phyloP scores from a whole-genome alignment of 2,329 filamentous ascomycete species.

The Xylaria sp. region DNA sequence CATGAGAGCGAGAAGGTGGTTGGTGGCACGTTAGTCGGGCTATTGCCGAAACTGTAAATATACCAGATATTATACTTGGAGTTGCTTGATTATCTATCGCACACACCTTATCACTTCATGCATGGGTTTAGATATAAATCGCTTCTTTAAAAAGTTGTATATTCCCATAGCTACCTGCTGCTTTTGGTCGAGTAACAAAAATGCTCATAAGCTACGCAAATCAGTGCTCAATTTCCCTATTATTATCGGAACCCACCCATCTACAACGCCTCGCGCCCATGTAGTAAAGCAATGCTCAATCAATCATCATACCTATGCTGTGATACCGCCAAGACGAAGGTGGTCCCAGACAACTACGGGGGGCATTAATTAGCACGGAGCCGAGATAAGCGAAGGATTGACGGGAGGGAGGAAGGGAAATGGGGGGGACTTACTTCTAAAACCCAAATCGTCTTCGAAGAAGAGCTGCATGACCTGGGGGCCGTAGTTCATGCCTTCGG shows the following conservation, averaged over 20 bases:
- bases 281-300: conserved; percentile 1
- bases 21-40: conserved; percentile 63
- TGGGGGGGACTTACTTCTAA: conserved; percentile 64
- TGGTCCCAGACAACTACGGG: conserved; percentile 49
- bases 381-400: neutral
- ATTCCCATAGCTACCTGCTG: conserved; percentile 1
- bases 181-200: neutral
- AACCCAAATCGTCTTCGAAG: conserved; percentile 76
- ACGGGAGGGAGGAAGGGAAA: neutral
- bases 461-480: conserved; percentile 71
- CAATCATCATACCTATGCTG: conserved; percentile 35
- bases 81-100: neutral
- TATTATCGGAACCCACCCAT: neutral
- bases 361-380: conserved; percentile 24
- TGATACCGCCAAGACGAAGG: conserved; percentile 46
- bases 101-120: neutral
- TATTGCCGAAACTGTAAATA: conserved; percentile 64
- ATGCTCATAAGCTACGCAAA: conserved; percentile 1
- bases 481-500: conserved; percentile 68
- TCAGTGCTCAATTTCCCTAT: conserved; percentile 3
- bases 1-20: conserved; percentile 66
- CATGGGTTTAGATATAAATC: neutral
- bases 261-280: conserved; percentile 25
- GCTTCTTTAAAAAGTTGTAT: neutral
- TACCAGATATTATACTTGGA: neutral